Conservation (phyloP, 306 rosid species). For the Herpetospermum pedunculosum region DNA sequence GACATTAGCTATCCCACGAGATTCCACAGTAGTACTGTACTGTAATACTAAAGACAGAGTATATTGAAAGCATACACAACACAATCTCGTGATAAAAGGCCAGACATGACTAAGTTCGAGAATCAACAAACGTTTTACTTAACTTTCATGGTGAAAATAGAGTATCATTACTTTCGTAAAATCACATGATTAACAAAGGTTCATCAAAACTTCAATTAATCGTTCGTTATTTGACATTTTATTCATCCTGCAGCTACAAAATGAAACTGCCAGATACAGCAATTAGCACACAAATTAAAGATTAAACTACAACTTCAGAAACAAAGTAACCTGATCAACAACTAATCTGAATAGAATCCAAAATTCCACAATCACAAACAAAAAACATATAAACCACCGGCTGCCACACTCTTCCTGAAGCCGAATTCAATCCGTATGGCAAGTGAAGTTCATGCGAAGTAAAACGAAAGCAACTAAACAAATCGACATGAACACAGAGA, state of each 20-base stretch:
- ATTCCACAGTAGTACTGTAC: neutral
- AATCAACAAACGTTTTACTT: neutral
- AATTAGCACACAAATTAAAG: neutral
- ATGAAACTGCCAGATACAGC: neutral
- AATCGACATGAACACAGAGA: neutral
- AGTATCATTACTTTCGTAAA: neutral
- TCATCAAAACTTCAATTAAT: neutral
- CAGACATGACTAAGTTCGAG: neutral
- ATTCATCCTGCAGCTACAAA: neutral
- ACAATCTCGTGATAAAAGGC: too few relatives aligned
- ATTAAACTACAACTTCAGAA: neutral
- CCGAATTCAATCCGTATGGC: neutral
- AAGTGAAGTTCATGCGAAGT: neutral
- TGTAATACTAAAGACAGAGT: neutral
- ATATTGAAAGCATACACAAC: neutral
- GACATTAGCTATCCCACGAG: neutral
- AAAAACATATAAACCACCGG: neutral
- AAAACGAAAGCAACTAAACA: neutral
- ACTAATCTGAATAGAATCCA: neutral
- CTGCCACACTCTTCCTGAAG: neutral
- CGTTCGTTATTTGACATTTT: neutral
- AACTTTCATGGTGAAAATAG: neutral
- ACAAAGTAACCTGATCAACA: neutral
- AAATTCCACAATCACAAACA: neutral
- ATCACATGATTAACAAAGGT: too few relatives aligned